These are phyloP conservation scores for Edaphochlamys debaryana DNA, from an alignment of 139 green algal species.

Conservation along the genomic window DNA sequence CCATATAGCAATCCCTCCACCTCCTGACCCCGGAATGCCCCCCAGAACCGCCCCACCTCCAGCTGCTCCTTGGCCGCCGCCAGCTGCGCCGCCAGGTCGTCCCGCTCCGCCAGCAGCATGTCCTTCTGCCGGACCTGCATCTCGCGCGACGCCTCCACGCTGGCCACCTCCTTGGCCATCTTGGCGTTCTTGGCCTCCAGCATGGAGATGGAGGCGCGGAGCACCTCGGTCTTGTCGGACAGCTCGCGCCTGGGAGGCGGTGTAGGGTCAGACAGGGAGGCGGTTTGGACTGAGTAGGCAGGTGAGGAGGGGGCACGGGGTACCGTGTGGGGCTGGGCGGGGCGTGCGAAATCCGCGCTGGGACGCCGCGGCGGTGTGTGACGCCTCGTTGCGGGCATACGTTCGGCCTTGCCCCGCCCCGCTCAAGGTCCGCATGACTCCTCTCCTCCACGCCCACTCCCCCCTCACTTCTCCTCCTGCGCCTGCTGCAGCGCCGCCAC, in stretches of 20 bases:
- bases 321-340: neutral
- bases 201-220: conserved; percentile 4
- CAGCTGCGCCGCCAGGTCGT: conserved; percentile 27
- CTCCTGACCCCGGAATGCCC: neutral
- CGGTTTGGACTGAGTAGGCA: neutral
- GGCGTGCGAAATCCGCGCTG: too few species aligned
- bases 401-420: too few species aligned
- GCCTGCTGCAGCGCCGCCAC: conserved; percentile 20
- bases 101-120: conserved; percentile 32
- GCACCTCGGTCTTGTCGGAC: neutral
- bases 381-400: too few species aligned
- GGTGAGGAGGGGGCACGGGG: neutral
- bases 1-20: too few species aligned
- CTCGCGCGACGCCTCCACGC: too few species aligned
- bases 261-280: neutral
- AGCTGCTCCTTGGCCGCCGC: conserved; percentile 14
- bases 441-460: neutral
- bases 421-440: too few species aligned
- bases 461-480: conserved; percentile 20
- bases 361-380: too few species aligned
- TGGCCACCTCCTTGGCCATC: neutral
- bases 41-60: neutral
- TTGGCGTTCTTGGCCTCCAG: conserved; percentile 12
- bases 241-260: neutral
- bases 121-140: neutral